These are phyloP conservation scores for Pyronema domesticum DNA, from an alignment of 495 filamentous ascomycete genomes.

Conservation along the genomic window DNA sequence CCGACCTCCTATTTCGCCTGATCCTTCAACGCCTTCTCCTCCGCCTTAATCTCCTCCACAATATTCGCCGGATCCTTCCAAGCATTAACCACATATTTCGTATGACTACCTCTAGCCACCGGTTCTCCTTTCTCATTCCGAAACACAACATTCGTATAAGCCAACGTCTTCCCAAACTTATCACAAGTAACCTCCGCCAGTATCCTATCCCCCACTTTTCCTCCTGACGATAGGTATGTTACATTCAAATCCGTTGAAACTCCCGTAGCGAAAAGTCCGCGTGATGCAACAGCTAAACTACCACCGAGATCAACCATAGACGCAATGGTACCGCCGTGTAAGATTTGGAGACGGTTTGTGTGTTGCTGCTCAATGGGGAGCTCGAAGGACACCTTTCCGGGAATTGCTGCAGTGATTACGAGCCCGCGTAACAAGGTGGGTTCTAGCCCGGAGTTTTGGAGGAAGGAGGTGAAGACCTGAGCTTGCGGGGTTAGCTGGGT, in stretches of 20 bases:
- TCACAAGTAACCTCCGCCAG: slow-evolving; percentile 57
- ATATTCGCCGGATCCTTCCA: slow-evolving; percentile 17
- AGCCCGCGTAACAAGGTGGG: slow-evolving; percentile 34
- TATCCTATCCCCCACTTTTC: slow-evolving; percentile 61
- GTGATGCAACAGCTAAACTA: slow-evolving; percentile 80
- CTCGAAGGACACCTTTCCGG: slow-evolving; percentile 72
- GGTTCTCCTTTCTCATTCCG: slow-evolving; percentile 56
- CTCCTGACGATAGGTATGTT: slow-evolving; percentile 76
- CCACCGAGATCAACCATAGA: slow-evolving; percentile 92
- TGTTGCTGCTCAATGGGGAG: slow-evolving; percentile 72
- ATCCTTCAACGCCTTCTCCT: slow-evolving; percentile 3
- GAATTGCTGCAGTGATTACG: slow-evolving; percentile 53
- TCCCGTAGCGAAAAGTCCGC: slow-evolving; percentile 71
- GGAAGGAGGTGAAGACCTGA: slow-evolving; percentile 21
- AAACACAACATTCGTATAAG: slow-evolving; percentile 72
- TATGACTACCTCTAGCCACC: slow-evolving; percentile 82
- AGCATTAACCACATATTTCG: slow-evolving; percentile 49
- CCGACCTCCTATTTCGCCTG: background rate
- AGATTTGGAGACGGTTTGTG: slow-evolving; percentile 75
- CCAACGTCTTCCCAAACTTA: slow-evolving; percentile 85
- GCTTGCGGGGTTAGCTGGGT: background rate
- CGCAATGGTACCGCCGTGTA: slow-evolving; percentile 90
- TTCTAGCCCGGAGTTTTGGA: slow-evolving; percentile 12
- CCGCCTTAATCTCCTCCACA: slow-evolving; percentile 9
- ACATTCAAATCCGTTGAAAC: slow-evolving; percentile 89